Evolutionary conservation across 441 rosid species (phyloP).

Genomic region (Populus hybrid): DNA sequence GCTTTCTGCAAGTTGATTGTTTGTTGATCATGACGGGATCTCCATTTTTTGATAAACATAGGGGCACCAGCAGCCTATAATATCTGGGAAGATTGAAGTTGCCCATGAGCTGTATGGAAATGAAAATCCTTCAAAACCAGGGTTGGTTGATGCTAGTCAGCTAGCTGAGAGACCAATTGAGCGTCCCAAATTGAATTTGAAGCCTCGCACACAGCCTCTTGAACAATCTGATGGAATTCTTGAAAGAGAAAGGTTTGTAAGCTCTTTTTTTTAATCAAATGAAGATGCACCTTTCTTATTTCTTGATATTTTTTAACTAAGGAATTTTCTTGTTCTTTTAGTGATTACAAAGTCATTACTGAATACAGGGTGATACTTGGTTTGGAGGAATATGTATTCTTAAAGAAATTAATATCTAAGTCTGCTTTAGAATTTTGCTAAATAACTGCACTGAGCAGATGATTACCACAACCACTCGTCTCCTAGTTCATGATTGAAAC

Average conservation of each 20-base stretch:
- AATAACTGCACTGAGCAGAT: too few relatives aligned
- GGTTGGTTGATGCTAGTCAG: slow-evolving; percentile 4
- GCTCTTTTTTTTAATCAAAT: background rate
- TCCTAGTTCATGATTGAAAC: too few relatives aligned
- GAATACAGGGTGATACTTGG: too few relatives aligned
- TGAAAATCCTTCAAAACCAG: slow-evolving; percentile 8
- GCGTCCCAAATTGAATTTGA: slow-evolving; percentile 30
- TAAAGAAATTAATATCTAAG: too few relatives aligned
- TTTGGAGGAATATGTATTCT: too few relatives aligned
- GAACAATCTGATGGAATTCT: slow-evolving; percentile 15
- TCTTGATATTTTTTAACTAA: too few relatives aligned
- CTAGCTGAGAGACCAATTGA: slow-evolving; percentile 9
- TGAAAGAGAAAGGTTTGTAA: slow-evolving; percentile 18
- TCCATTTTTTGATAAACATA: background rate
- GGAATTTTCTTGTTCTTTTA: too few relatives aligned
- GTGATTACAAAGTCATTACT: too few relatives aligned
- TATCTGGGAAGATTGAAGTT: slow-evolving; percentile 1
- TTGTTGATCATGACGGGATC: background rate
- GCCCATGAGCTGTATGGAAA: background rate
- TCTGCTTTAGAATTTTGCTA: too few relatives aligned
- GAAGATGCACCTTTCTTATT: background rate
- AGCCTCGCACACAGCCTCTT: slow-evolving; percentile 25
- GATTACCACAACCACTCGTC: too few relatives aligned
- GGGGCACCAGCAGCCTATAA: slow-evolving; percentile 5
- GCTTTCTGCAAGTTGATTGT: background rate